Evolutionary conservation across 169 alveolate genomes (phyloP), one percentile per base, ranked within the genome.

Genomic region (Perkinsus marinus): DNA sequence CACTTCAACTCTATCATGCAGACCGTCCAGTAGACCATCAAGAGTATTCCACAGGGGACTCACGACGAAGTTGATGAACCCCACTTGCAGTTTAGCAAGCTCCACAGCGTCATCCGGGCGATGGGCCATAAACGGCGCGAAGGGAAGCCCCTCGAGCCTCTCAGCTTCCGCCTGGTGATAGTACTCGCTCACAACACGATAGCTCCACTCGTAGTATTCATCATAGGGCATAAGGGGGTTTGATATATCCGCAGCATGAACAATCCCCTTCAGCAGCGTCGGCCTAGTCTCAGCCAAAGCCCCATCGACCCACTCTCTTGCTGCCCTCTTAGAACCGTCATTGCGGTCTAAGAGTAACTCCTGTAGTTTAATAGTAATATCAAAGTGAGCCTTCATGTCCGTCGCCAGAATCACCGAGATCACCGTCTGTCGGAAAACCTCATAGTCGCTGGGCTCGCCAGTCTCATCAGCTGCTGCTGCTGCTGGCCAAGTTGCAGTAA

Each of bases 381-480:
- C 93, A 89, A 93, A 93, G 93, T 93, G 94, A 43, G 68, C 90
- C 68, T 91, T 93, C 94, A 93, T 93, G 39, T 93, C 94, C 43
- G 94, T 93, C 47, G 93, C 91, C 57, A 93, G 90, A n/a, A 93
- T 93, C 10, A 93, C 94, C 17, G 90, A 39, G 30, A 91, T 93
- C 7, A 93, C 41, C 39, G 92, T 90, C 89, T 91, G 47, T 19
- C 94, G 89, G 91, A 39, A 89, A 17, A 38, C 26, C 91, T 38
- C 46, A 37, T 34, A 41, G 79, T 57, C 79, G 34, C 79, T 57
- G 79, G 79, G 79, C 26, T 57, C 79, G 79, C 79, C 79, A 26
- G 79, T 5, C 79, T 57, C 79, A 3, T 39, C 37, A 34, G 57
- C 68, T 7, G n/a, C n/a, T n/a, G n/a, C n/a, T n/a, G n/a, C n/a